Evolutionary conservation across 164 flowering plant species (phyloP), one percentile per base, ranked within the genome.

Genomic region (Magnolia changhungtana): DNA sequence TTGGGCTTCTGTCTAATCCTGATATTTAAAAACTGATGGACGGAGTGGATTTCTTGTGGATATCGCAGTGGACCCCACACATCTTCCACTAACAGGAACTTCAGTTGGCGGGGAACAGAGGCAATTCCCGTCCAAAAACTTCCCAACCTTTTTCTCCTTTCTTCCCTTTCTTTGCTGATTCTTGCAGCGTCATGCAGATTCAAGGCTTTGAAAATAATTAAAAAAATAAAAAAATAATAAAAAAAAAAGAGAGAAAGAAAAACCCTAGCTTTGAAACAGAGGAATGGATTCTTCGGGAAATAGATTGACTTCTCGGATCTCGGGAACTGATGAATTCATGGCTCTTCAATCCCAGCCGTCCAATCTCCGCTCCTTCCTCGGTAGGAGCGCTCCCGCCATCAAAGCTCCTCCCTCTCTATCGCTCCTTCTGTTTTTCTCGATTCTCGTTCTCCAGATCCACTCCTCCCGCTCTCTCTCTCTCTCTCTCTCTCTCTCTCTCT

Each of bases 391-490:
- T 55, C 61, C 61, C 4, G 61, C 61, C 11, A 55, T 55, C 61
- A 11, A 11, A 55, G 61, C 37, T 64, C 50, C 55, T 24, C 68
- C 24, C 24, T 8, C 65, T 63, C 23, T 71, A 7, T 51, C 59
- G 24, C 8, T 11, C 29, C 18, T 8, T 74, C 68, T n/a, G 13
- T 8, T 23, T 71, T 67, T 37, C 75, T 76, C 81, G 64, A 45
- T 66, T 63, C 61, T 21, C 29, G 74, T 16, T 63, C 72, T 61
- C 72, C 79, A 75, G 80, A 81, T 81, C 85, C 80, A 76, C 77
- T 55, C 78, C 65, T 76, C 70, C 14, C 37, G 80, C 64, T n/a
- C 21, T 24, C 59, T 61, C 50, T 23, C 27, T 23, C 67, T 20
- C 59, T 10, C 61, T 73, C 78, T 10, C 61, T 55, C 61, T 55